Conservation (phyloP, 129 eudicot species). For the Tagetes patula region DNA sequence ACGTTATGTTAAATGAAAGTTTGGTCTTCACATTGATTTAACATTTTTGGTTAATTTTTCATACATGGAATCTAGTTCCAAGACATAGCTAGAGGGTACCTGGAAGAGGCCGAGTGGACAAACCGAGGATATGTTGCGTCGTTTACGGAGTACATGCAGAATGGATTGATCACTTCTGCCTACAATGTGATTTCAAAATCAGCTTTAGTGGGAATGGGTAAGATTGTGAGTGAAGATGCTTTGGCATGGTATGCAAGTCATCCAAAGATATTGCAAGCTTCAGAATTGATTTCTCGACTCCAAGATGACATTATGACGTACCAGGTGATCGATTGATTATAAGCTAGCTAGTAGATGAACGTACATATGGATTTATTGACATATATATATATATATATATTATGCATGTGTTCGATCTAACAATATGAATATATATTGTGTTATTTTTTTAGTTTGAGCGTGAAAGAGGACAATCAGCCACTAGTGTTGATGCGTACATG, state of each 20-base stretch:
- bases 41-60: not conserved
- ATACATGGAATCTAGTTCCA: constrained; percentile 23
- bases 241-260: constrained; percentile 29
- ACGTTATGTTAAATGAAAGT: not conserved
- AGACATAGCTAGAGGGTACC: constrained; percentile 32
- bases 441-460: constrained; percentile 24
- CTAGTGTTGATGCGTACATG: constrained; percentile 27
- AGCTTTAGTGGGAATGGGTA: constrained; percentile 33
- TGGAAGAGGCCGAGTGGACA: constrained; percentile 40
- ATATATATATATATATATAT: too few relatives aligned
- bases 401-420: too few relatives aligned
- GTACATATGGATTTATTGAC: too few relatives aligned
- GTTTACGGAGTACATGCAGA: constrained; percentile 32
- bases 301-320: constrained; percentile 33
- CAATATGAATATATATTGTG: too few relatives aligned
- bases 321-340: constrained; percentile 6
- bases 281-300: constrained; percentile 28
- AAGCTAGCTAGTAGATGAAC: too few relatives aligned
- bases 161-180: constrained; percentile 30
- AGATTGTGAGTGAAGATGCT: constrained; percentile 22
- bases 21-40: not conserved
- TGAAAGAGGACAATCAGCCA: constrained; percentile 30
- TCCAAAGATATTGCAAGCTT: constrained; percentile 22
- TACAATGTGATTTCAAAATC: constrained; percentile 22
- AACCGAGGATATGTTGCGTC: constrained; percentile 28